Conservation (phyloP, 1,139 yeast species). For the Candida sp. region DNA sequence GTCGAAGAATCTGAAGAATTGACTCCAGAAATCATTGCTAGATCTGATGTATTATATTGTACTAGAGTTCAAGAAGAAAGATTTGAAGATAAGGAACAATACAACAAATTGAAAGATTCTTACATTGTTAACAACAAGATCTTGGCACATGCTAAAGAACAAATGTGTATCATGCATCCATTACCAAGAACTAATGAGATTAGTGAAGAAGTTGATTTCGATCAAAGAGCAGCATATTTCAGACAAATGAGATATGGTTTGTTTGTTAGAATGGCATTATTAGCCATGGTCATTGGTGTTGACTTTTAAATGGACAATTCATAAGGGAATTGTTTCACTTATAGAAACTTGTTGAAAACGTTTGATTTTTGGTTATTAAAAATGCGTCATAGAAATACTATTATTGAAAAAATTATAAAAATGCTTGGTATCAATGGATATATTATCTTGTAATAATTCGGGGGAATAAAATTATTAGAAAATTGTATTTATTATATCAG, state of each 20-base stretch:
- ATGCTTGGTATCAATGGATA: not conserved
- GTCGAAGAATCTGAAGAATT: constrained; percentile 70
- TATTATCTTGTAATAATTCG: constrained; percentile 3
- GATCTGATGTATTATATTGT: constrained; percentile 94
- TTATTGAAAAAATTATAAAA: not conserved
- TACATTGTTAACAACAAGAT: constrained; percentile 93
- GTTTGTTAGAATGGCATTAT: constrained; percentile 96
- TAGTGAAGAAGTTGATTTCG: constrained; percentile 97
- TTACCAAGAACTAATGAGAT: constrained; percentile 96
- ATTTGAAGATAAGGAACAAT: constrained; percentile 71
- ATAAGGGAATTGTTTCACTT: constrained; percentile 12
- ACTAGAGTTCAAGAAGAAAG: constrained; percentile 99
- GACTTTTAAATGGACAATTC: constrained; percentile 35
- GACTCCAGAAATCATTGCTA: constrained; percentile 79
- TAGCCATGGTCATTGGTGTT: constrained; percentile 97
- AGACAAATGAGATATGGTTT: constrained; percentile 99
- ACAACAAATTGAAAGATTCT: constrained; percentile 85
- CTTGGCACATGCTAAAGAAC: constrained; percentile 90
- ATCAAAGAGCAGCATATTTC: constrained; percentile 98
- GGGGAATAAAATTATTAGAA: constrained; percentile 3
- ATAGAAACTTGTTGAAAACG: not conserved
- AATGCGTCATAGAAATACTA: constrained; percentile 1
- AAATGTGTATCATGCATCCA: constrained; percentile 99
- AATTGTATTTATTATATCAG: not conserved
- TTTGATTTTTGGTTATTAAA: not conserved